Conservation (phyloP, 768 basidiomycete genomes). For the Gloeopeniophorella convolvens region DNA sequence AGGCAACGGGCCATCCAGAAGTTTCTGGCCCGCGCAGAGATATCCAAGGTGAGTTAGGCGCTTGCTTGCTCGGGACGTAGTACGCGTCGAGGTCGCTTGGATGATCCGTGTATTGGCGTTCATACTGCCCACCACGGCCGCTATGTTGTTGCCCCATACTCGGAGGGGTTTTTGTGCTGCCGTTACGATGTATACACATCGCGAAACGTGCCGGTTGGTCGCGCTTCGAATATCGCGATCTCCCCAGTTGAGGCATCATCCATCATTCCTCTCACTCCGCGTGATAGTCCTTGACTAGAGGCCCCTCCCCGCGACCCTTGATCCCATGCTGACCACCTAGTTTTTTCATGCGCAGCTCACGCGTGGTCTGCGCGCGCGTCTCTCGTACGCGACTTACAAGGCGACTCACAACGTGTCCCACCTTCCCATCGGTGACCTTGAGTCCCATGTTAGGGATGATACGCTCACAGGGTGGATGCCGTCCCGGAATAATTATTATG, state of each 20-base stretch:
- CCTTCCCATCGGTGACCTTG: conserved; percentile 62
- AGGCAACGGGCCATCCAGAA: conserved; percentile 66
- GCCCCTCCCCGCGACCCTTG: not conserved
- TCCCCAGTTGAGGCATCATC: not conserved
- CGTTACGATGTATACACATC: no score
- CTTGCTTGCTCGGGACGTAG: conserved; percentile 10
- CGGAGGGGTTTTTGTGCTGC: no score
- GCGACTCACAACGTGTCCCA: conserved; percentile 67
- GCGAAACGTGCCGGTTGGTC: not conserved
- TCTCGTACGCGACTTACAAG: conserved; percentile 82
- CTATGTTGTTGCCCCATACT: not conserved
- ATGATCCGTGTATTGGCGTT: conserved; percentile 12
- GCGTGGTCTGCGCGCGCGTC: conserved; percentile 70
- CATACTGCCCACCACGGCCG: not conserved
- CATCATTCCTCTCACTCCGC: conserved; percentile 11
- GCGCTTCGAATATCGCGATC: not conserved
- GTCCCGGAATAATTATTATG: conserved; percentile 39
- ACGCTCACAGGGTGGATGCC: conserved; percentile 24
- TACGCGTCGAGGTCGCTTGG: conserved; percentile 18
- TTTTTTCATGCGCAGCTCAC: conserved; percentile 51
- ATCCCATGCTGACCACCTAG: conserved; percentile 23
- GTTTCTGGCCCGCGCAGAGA: conserved; percentile 71
- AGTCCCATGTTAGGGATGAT: conserved; percentile 47
- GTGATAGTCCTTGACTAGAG: not conserved
- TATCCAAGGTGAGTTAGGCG: conserved; percentile 63